phyloP scores from a whole-genome alignment of 768 basidiomycete genomes.

The Mycena pura region DNA sequence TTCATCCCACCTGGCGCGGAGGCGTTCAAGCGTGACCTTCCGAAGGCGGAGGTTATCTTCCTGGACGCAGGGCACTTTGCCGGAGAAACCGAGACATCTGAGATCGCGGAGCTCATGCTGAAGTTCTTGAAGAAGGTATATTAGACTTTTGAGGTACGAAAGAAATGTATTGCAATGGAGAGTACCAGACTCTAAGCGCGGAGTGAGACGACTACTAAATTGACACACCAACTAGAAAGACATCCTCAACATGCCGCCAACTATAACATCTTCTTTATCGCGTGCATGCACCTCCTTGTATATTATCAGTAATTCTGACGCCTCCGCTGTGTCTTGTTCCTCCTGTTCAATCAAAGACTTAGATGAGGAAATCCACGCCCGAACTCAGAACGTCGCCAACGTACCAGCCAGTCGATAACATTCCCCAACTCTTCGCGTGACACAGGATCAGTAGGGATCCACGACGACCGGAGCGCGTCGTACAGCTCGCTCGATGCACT shows the following conservation, averaged over 20 bases:
- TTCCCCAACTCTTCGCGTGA: neutral
- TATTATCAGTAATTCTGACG: neutral
- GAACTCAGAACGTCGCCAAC: neutral
- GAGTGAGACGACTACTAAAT: neutral
- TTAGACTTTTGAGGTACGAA: neutral
- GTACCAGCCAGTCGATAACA: neutral
- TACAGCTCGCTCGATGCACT: neutral
- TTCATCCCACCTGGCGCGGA: constrained; percentile 53
- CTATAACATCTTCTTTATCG: neutral
- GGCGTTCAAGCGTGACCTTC: constrained; percentile 47
- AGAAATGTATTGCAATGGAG: neutral
- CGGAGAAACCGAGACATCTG: constrained; percentile 47
- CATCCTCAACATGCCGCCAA: neutral
- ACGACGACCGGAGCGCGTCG: neutral
- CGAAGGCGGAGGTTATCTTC: constrained; percentile 44
- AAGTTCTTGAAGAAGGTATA: constrained; percentile 35
- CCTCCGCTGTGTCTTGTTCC: neutral
- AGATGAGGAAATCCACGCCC: neutral
- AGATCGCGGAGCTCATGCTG: constrained; percentile 39
- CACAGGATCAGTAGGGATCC: neutral
- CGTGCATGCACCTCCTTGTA: neutral
- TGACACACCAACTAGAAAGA: neutral
- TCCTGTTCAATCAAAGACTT: neutral
- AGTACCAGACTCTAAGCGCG: neutral
- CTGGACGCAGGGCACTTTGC: constrained; percentile 56